Evolutionary conservation across 495 filamentous ascomycete genomes (phyloP).

Genomic region (Gamarada debralockiae): DNA sequence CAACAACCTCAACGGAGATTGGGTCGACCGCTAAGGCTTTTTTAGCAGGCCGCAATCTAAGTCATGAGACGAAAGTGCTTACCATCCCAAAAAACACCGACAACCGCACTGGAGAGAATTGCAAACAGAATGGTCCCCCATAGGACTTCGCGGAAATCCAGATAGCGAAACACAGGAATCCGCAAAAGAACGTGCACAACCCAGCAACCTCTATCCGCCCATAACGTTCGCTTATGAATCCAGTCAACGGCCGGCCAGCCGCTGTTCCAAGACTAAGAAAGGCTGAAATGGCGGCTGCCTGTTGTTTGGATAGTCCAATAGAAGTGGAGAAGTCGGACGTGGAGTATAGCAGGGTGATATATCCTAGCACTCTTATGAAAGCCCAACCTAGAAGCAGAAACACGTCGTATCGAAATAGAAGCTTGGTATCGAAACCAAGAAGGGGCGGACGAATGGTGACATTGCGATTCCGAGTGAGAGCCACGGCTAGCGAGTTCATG

Average conservation of each 20-base stretch:
- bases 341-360: slow-evolving; percentile 68
- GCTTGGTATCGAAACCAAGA: slow-evolving; percentile 56
- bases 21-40: slow-evolving; percentile 51
- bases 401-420: slow-evolving; percentile 60
- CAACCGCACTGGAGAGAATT: slow-evolving; percentile 60
- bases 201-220: slow-evolving; percentile 68
- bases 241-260: slow-evolving; percentile 62
- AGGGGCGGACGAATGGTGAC: slow-evolving; percentile 58
- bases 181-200: slow-evolving; percentile 54
- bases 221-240: slow-evolving; percentile 59
- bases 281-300: slow-evolving; percentile 68
- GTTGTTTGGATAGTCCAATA: slow-evolving; percentile 59
- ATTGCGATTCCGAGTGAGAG: slow-evolving; percentile 66
- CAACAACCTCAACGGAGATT: slow-evolving; percentile 71
- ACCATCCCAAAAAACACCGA: slow-evolving; percentile 66
- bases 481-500: slow-evolving; percentile 52
- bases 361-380: slow-evolving; percentile 67
- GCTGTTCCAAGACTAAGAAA: slow-evolving; percentile 64
- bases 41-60: background rate
- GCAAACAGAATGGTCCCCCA: slow-evolving; percentile 63
- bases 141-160: slow-evolving; percentile 65
- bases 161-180: slow-evolving; percentile 57
- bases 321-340: slow-evolving; percentile 63
- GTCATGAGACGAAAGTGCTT: background rate
- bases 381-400: slow-evolving; percentile 64